Base-by-base conservation (phyloP, 1,139 yeast genomes). In the Saccharomycopsis crataegensis region DNA sequence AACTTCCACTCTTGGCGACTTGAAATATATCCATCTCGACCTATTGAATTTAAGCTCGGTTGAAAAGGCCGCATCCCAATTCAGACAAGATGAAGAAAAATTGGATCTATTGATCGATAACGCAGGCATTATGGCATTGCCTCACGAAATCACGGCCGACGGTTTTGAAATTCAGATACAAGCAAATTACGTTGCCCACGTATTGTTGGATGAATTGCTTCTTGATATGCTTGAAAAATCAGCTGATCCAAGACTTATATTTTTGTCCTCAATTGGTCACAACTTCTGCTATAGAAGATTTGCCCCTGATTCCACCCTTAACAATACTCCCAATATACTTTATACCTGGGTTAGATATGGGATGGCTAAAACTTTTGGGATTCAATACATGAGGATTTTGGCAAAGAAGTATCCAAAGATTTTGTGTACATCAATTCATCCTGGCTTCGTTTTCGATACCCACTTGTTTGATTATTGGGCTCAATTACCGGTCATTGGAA, bases 311-410 rank as follows among this genome's bases (percentile, higher is more conserved):
- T 71, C 74, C 53, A 71, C 72, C n/a, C 83, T 82, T 67, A 73
- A 84, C 60, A 76, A 75, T 62, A 65, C 64, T 45, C 96, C 96
- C 3, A 78, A 82, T 61, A 72, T 83, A 40, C 47, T 86, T 1
- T 87, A 85, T 68, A 82, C 93, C 1, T 83, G 93, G 86, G 70
- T 87, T 55, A 72, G 96, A 46, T 90, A 86, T 62, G 91, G 89
- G 0, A 71, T 82, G 68, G 86, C 95, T 11, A 89, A 89, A 65
- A 79, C 87, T 0, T 87, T 90, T 0, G 86, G 87, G 1, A 86
- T 89, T 48, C 96, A 88, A 62, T 77, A 82, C 60, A 78, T 83
- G 62, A 81, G 82, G 61, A 75, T 82, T 68, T 66, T 89, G 43
- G 79, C 93, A 0, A 71, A 79, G 49, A 75, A 83, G 58, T 77